Evolutionary conservation across 768 basidiomycete genomes (phyloP).

Genomic region (Guyanaporus albipodus): DNA sequence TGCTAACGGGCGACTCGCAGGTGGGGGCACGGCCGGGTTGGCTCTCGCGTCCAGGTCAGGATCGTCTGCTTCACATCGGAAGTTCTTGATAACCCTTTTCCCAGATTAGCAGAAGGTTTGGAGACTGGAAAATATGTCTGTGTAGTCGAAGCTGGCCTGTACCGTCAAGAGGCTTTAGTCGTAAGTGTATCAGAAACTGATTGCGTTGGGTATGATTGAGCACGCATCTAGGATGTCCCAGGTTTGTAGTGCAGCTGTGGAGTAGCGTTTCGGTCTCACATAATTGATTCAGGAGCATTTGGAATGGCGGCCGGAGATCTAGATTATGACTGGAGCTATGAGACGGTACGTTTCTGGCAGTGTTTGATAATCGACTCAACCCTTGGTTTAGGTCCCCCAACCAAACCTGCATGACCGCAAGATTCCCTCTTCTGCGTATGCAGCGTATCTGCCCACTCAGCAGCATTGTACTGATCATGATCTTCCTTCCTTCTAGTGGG

Average conservation of each 20-base stretch:
- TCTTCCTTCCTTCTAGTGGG: conserved; percentile 2
- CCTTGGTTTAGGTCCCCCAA: conserved; percentile 11
- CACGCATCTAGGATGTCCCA: conserved; percentile 12
- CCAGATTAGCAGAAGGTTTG: conserved; percentile 14
- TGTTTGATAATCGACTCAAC: background rate
- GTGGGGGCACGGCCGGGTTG: conserved; percentile 17
- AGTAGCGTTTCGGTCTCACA: background rate
- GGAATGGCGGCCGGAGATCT: conserved; percentile 1
- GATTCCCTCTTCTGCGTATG: conserved; percentile 5
- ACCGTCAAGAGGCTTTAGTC: conserved; percentile 7
- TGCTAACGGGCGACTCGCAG: conserved; percentile 1
- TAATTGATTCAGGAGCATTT: background rate
- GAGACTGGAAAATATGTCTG: conserved; percentile 12
- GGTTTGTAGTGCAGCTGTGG: conserved; percentile 5
- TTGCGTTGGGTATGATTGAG: background rate
- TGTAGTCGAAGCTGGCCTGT: conserved; percentile 17
- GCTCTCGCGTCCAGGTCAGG: conserved; percentile 14
- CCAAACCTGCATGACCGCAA: conserved; percentile 1
- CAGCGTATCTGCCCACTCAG: background rate
- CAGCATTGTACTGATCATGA: background rate
- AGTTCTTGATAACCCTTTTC: background rate
- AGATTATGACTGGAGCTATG: conserved; percentile 18
- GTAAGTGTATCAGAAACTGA: conserved; percentile 9
- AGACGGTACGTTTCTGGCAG: conserved; percentile 5
- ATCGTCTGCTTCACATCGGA: background rate